phyloP scores from a whole-genome alignment of 2,329 filamentous ascomycete genomes.

The Venturia asperata region DNA sequence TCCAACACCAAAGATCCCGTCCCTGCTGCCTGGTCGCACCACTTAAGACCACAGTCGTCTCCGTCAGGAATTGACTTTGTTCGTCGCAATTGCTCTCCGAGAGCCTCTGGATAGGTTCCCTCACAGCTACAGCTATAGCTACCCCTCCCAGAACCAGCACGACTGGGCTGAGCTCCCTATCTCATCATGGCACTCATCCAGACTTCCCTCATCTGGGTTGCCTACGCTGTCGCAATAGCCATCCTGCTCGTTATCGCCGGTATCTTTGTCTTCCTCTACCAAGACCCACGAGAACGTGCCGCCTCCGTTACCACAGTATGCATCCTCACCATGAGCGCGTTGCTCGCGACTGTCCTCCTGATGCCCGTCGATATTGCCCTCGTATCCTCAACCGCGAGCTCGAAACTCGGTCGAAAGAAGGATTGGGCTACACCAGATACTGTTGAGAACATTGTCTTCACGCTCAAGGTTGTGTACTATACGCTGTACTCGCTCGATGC shows the following conservation, averaged over 20 bases:
- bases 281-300: slow-evolving; percentile 79
- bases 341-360: slow-evolving; percentile 86
- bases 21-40: neutral
- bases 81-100: neutral
- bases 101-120: neutral
- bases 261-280: slow-evolving; percentile 87
- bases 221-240: slow-evolving; percentile 76
- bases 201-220: slow-evolving; percentile 87
- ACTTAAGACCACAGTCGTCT: neutral
- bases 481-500: slow-evolving; percentile 86
- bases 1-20: neutral
- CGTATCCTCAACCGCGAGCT: slow-evolving; percentile 77
- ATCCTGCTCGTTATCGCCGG: slow-evolving; percentile 70
- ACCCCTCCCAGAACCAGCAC: neutral
- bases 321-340: slow-evolving; percentile 75
- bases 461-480: slow-evolving; percentile 87
- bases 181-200: slow-evolving; percentile 62
- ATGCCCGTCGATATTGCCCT: slow-evolving; percentile 93
- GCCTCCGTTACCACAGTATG: slow-evolving; percentile 74
- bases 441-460: slow-evolving; percentile 69
- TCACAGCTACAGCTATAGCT: neutral
- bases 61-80: neutral
- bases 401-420: slow-evolving; percentile 74
- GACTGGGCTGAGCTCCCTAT: neutral
- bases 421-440: slow-evolving; percentile 85